Conservation (phyloP, 1,139 yeast genomes). For the Kodamaea ohmeri region DNA sequence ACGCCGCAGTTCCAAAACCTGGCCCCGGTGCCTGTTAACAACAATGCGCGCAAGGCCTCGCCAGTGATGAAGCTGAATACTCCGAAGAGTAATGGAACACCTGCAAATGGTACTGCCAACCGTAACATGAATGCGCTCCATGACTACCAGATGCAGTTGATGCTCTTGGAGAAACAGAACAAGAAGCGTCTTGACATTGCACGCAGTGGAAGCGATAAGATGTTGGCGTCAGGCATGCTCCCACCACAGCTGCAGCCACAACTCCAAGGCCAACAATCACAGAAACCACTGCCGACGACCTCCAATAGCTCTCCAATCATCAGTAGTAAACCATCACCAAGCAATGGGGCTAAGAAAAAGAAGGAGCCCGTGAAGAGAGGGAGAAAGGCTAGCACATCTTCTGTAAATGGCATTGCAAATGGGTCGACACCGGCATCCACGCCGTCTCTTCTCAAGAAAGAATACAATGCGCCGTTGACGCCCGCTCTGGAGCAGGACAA, state of each 20-base stretch:
- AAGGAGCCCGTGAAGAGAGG: conserved; percentile 35
- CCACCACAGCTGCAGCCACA: conserved; percentile 11
- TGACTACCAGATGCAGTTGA: conserved; percentile 74
- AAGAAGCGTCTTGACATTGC: conserved; percentile 59
- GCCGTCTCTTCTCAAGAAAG: conserved; percentile 32
- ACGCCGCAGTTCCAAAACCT: conserved; percentile 22
- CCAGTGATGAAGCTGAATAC: conserved; percentile 11
- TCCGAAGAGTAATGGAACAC: conserved; percentile 7
- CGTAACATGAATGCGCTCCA: conserved; percentile 50
- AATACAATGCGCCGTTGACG: conserved; percentile 42
- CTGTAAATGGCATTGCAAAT: conserved; percentile 9
- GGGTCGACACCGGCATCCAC: conserved; percentile 22
- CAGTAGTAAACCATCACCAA: conserved; percentile 39
- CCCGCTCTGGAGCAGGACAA: conserved; percentile 41
- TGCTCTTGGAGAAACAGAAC: conserved; percentile 69
- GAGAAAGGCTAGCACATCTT: conserved; percentile 32
- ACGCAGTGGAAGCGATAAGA: conserved; percentile 25
- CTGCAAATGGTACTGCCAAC: conserved; percentile 13
- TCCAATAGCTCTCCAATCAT: conserved; percentile 31
- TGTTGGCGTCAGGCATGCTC: conserved; percentile 22
- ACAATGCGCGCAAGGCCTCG: conserved; percentile 10
- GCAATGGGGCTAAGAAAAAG: conserved; percentile 19
- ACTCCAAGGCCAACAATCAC: conserved; percentile 10
- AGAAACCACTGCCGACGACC: conserved; percentile 30
- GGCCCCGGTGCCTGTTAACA: conserved; percentile 18